phyloP scores from a whole-genome alignment of 371 early-diverging fungal genomes.

The Mortierella sp. region DNA sequence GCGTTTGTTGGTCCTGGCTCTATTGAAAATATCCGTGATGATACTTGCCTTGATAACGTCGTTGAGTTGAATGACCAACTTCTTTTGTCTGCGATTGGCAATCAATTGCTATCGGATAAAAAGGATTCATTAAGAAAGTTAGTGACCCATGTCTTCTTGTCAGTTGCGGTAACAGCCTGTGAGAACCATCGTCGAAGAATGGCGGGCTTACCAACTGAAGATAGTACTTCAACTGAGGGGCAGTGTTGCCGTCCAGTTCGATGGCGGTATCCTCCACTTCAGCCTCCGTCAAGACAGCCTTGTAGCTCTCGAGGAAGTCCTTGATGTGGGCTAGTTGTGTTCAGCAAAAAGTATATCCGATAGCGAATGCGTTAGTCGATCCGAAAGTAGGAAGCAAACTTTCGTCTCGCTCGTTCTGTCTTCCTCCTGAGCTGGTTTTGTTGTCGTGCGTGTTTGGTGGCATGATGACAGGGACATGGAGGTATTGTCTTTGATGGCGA shows the following conservation, averaged over 20 bases:
- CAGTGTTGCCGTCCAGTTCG: conserved; percentile 58
- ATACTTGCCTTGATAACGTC: conserved; percentile 67
- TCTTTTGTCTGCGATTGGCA: conserved; percentile 69
- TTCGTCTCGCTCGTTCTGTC: background rate
- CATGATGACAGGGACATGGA: background rate
- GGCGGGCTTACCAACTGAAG: conserved; percentile 43
- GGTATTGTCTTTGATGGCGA: no score
- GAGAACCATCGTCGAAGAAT: no score
- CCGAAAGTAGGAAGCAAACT: background rate
- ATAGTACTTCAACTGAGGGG: conserved; percentile 61
- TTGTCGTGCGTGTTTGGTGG: background rate
- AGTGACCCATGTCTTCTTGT: background rate
- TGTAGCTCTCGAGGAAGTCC: conserved; percentile 56
- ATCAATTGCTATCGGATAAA: conserved; percentile 66
- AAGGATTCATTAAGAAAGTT: background rate
- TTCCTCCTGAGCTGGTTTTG: background rate
- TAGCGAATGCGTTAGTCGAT: background rate
- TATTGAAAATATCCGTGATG: background rate
- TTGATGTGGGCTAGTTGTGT: conserved; percentile 47
- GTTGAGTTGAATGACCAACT: conserved; percentile 71
- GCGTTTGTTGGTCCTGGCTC: background rate
- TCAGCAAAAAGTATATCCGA: background rate
- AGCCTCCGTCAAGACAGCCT: conserved; percentile 61
- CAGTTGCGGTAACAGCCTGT: no score
- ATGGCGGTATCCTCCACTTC: conserved; percentile 61